Evolutionary conservation across 352 stramenopile species (phyloP).

Genomic region (Phytophthora ohioensis): DNA sequence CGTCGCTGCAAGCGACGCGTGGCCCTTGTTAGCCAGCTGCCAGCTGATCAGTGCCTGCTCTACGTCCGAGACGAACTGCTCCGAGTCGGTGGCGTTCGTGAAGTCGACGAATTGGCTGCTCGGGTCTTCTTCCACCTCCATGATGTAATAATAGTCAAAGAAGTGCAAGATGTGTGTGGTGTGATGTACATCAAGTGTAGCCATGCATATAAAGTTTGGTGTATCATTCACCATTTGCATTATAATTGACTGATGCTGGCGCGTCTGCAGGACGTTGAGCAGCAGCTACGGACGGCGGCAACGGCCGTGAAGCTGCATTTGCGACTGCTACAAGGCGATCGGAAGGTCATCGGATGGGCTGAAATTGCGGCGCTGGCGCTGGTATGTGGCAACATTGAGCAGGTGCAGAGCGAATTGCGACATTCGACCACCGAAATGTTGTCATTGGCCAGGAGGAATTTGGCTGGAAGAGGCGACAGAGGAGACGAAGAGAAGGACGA

Average conservation of each 20-base stretch:
- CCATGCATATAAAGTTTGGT: too few relatives aligned
- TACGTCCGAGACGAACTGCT: conserved; percentile 82
- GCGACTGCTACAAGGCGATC: background rate
- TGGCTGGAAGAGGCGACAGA: background rate
- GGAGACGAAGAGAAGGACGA: conserved; percentile 6
- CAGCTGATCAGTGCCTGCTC: conserved; percentile 80
- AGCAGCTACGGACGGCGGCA: conserved; percentile 16
- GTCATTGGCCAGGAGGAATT: conserved; percentile 9
- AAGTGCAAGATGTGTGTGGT: background rate
- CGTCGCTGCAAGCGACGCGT: conserved; percentile 57
- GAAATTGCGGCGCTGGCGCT: conserved; percentile 12
- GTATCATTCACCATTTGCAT: too few relatives aligned
- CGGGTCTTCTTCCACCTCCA: conserved; percentile 85
- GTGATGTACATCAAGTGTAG: background rate
- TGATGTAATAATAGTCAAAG: background rate
- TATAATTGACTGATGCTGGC: conserved; percentile 5
- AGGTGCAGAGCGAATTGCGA: conserved; percentile 19
- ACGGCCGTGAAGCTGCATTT: conserved; percentile 25
- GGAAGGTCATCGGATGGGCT: background rate
- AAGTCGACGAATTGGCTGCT: conserved; percentile 90
- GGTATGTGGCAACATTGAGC: conserved; percentile 19
- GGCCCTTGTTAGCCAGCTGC: conserved; percentile 72
- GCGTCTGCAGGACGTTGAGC: conserved; percentile 25
- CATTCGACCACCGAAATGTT: conserved; percentile 22
- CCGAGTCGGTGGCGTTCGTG: conserved; percentile 81